phyloP scores from a whole-genome alignment of 129 eudicot genomes.

The Flaveria linearis region DNA sequence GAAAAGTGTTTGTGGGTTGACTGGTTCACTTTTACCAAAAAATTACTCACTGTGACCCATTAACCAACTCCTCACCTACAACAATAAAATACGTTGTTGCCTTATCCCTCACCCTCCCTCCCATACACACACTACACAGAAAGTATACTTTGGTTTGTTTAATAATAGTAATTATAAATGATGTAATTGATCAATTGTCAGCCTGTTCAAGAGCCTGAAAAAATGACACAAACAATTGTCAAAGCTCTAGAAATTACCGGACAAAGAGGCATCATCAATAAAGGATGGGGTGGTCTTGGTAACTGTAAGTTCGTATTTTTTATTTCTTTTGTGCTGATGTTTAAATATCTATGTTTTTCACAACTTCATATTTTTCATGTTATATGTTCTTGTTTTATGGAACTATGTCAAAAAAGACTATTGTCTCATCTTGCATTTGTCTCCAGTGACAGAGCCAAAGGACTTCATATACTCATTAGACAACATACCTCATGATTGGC shows the following conservation, averaged over 20 bases:
- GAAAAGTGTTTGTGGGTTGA: background rate
- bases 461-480: slow-evolving; percentile 80
- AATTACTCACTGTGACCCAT: background rate
- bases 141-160: slow-evolving; percentile 10
- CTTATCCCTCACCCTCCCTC: background rate
- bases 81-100: background rate
- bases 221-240: slow-evolving; percentile 88
- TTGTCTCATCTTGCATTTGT: slow-evolving; percentile 9
- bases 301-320: slow-evolving; percentile 55
- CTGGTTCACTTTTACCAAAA: background rate
- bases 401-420: background rate
- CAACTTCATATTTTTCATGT: background rate
- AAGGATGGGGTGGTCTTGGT: slow-evolving; percentile 54
- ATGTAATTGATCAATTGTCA: slow-evolving; percentile 35
- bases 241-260: slow-evolving; percentile 57
- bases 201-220: slow-evolving; percentile 97
- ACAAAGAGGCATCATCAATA: slow-evolving; percentile 48
- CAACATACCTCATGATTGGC: slow-evolving; percentile 98
- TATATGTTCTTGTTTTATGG: background rate
- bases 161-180: background rate
- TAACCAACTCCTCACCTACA: background rate
- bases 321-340: slow-evolving; percentile 5
- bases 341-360: background rate
- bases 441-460: slow-evolving; percentile 87
- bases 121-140: background rate